Conservation (phyloP, 176 grass and related monocot genomes). For the Puya raimondii region DNA sequence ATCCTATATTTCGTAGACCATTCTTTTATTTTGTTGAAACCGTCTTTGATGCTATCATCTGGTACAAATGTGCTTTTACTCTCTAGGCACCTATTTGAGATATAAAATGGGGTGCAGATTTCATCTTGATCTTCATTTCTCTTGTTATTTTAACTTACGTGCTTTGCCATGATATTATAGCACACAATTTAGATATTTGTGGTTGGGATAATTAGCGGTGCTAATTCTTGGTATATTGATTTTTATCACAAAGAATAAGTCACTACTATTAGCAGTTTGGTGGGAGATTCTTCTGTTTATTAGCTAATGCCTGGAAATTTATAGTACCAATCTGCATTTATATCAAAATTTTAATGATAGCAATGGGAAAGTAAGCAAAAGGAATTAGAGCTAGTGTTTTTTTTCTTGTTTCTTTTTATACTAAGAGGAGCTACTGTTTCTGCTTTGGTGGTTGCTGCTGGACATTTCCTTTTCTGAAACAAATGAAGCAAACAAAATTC, state of each 20-base stretch:
- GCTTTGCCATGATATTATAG: no score
- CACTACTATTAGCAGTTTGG: neutral
- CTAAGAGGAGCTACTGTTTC: neutral
- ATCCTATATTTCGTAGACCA: constrained; percentile 10
- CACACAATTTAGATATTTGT: no score
- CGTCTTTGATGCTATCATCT: neutral
- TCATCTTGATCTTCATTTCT: no score
- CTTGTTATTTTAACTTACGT: no score
- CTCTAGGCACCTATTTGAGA: no score
- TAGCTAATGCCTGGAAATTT: constrained; percentile 1
- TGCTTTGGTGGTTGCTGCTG: neutral
- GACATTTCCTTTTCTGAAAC: neutral
- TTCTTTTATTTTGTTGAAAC: constrained; percentile 15
- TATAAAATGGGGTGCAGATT: no score
- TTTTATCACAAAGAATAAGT: neutral
- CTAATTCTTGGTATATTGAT: no score
- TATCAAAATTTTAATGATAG: neutral
- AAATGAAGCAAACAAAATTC: neutral
- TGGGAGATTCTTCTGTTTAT: neutral
- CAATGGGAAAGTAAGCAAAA: no score
- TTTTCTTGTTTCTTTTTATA: neutral
- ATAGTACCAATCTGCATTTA: neutral
- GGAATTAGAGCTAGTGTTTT: neutral
- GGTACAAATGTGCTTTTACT: neutral
- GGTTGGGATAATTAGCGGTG: no score